Evolutionary conservation across 2,329 filamentous ascomycete species (phyloP), one percentile per base, ranked within the genome.

Genomic region (Keithomyces neogunnii): DNA sequence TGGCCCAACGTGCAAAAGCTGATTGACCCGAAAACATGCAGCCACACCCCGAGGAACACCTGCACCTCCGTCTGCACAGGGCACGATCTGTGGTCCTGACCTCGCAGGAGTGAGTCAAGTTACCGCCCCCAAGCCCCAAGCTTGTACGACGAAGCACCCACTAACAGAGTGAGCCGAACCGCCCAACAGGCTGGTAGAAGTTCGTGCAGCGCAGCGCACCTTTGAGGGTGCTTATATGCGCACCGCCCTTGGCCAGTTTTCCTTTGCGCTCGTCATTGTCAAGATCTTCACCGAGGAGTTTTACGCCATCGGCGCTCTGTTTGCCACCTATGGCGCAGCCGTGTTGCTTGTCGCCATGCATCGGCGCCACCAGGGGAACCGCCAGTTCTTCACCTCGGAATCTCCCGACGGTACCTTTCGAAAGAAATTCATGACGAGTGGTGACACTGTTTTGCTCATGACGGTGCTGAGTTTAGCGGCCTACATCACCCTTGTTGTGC

Each of bases 251-350:
- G 89, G 88, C 3, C 91, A 97, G 64, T 97, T 97, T 73, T 92
- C 88, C 51, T 97, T 99, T 68, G 85, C 92, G 26, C 83, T 99
- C 47, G 85, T 99, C 56, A 88, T 99, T 49, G 60, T 70, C 52
- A 96, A 95, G 73, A 95, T 99, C 69, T 97, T 99, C 73, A 96
- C 90, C 7, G 81, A 85, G 49, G 93, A 97, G 65, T 97, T 99
- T 74, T 97, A 97, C 71, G 84, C 86, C 59, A 96, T 96, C 56
- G 93, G 93, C n/a, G 93, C 93, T 5, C 76, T 99, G 33, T 96
- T 96, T 66, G 91, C 93, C 43, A 84, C 89, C 47, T 97, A 97
- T 64, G 93, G 92, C 10, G 84, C 85, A 3, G 88, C 89, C 5
- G 81, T 99, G 46, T 74, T 97, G 63, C 75, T 88, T 30, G 89